Base-by-base conservation (phyloP, 495 filamentous ascomycete genomes). In the Opeltia flavorubescens region DNA sequence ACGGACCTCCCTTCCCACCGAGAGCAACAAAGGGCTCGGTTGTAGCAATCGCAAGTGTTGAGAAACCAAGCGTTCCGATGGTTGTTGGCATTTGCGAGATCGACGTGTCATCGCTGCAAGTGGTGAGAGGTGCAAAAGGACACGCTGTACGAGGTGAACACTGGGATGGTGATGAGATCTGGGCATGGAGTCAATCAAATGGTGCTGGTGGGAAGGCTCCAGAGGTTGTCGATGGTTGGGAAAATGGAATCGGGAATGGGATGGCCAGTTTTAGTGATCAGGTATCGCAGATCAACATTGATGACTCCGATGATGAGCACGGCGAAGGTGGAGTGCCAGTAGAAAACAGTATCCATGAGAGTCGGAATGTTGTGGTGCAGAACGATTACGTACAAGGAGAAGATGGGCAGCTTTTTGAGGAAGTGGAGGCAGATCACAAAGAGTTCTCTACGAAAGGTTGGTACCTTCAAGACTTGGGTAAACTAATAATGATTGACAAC, bases 151-250 rank as follows among this genome's bases (percentile, higher is more conserved):
- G 74, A 41, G 75, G 74, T 13, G 58, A 82, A 29, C 81, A 86
- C 56, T 86, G 81, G 81, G 71, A 74, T 49, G 81, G 82, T 0
- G 81, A 86, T 69, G 81, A 86, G 62, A 53, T 83, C 33, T 85
- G 80, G 75, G 70, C 70, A 1, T 80, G 76, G 76, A 77, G 73
- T 52, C 59, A 72, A 24, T 66, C 60, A 18, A 76, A 75, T 23
- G 72, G 67, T 24, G 66, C 72, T 20, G 77, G 76, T 12, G 62
- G 65, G 8, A 55, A 59, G 17, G 57, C 72, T 30, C 75, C 75
- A 0, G 72, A 74, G 33, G 65, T 68, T 15, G 39, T 77, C 11
- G 50, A 68, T 42, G 69, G 68, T 21, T 69, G 71, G 64, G 65
- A 66, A 30, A 62, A n/a, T n/a, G n/a, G n/a, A n/a, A n/a, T 64